Conservation (phyloP, 352 stramenopile species). For the Globisporangium perplexum region DNA sequence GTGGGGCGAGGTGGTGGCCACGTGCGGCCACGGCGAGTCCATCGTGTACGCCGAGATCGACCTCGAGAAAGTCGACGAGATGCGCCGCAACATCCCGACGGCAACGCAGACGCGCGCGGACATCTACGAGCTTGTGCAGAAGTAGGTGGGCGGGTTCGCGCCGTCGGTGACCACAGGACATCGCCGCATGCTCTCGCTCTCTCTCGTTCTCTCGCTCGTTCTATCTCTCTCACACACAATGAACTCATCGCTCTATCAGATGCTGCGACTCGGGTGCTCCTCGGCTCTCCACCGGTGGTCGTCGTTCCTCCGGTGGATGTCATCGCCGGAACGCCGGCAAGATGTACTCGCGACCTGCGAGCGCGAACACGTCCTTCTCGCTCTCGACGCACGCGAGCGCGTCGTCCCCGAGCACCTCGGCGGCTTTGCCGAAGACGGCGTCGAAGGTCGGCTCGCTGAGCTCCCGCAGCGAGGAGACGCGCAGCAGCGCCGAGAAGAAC, state of each 20-base stretch:
- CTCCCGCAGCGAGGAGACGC: conserved; percentile 35
- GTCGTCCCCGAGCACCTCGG: conserved; percentile 25
- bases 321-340: conserved; percentile 17
- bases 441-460: conserved; percentile 52
- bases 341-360: conserved; percentile 42
- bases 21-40: conserved; percentile 88
- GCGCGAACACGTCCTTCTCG: conserved; percentile 59
- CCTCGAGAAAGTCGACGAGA: conserved; percentile 90
- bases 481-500: conserved; percentile 41
- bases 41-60: conserved; percentile 97
- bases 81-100: conserved; percentile 96
- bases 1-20: conserved; percentile 97
- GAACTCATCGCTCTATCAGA: too few species aligned
- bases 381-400: conserved; percentile 30
- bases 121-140: conserved; percentile 91
- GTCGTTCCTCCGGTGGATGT: background rate
- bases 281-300: too few species aligned
- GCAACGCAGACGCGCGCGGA: conserved; percentile 93
- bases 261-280: too few species aligned
- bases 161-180: background rate
- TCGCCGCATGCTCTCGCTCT: too few species aligned
- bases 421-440: conserved; percentile 31
- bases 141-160: conserved; percentile 47
- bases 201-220: too few species aligned
- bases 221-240: too few species aligned